Percentiles rank a stretch among this genome's conserved stretches.
Conservation (phyloP, 441 rosid genomes). For the Gossypium aridum region DNA sequence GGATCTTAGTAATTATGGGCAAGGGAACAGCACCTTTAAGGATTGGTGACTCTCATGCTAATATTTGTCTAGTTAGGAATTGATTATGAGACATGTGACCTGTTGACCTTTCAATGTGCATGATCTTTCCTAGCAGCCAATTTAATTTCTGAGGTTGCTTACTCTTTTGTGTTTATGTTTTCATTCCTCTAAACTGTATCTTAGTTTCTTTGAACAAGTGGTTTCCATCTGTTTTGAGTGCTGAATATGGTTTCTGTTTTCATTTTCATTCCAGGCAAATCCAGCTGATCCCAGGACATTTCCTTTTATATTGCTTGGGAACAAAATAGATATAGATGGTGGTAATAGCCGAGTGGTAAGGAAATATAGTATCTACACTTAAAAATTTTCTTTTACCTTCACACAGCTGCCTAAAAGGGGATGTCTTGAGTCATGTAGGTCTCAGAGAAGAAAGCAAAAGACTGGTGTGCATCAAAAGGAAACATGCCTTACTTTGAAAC, state of each 20-base stretch:
- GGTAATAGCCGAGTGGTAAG: constrained; percentile 98
- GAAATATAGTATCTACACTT: not conserved
- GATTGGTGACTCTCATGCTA: not conserved
- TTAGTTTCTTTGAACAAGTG: not conserved
- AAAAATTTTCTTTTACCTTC: not conserved
- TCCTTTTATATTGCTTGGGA: constrained; percentile 88
- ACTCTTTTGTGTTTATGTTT: not conserved
- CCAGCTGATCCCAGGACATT: constrained; percentile 71
- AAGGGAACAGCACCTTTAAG: not conserved
- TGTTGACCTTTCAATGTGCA: not conserved
- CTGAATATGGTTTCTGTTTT: constrained; percentile 14
- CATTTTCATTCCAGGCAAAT: constrained; percentile 51
- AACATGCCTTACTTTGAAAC: constrained; percentile 87
- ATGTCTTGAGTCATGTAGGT: constrained; percentile 39
- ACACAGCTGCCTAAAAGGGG: constrained; percentile 14
- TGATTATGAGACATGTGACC: not conserved
- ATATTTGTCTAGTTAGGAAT: not conserved
- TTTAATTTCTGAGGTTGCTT: not conserved
- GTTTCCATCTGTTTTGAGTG: not conserved
- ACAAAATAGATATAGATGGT: constrained; percentile 97
- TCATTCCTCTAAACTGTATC: not conserved
- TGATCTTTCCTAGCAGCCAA: not conserved
- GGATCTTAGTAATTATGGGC: not conserved
- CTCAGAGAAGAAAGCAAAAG: constrained; percentile 91
- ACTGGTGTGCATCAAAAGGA: constrained; percentile 87